Conservation (phyloP, 1,284 basidiomycete species). For the Apiotrichum domesticum region DNA sequence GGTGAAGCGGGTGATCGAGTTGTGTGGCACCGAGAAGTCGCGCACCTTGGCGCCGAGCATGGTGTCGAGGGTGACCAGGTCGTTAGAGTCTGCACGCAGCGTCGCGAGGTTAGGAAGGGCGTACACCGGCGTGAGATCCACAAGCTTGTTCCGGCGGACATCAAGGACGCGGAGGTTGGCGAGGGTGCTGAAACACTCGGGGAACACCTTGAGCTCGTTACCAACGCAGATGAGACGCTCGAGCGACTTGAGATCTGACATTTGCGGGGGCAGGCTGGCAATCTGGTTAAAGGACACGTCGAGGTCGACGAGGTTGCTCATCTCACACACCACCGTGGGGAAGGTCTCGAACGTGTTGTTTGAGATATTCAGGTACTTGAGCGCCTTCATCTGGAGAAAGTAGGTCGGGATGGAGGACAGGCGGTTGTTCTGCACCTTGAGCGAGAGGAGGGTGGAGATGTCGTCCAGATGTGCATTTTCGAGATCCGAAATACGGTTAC, state of each 20-base stretch:
- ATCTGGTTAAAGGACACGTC: slow-evolving; percentile 96
- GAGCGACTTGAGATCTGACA: slow-evolving; percentile 65
- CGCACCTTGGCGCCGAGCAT: slow-evolving; percentile 60
- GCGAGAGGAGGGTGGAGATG: slow-evolving; percentile 63
- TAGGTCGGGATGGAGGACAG: slow-evolving; percentile 80
- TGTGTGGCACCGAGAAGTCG: slow-evolving; percentile 49
- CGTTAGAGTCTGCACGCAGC: slow-evolving; percentile 74
- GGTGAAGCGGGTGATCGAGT: slow-evolving; percentile 62
- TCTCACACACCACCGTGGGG: slow-evolving; percentile 68
- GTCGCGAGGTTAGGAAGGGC: slow-evolving; percentile 63
- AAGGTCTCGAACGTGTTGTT: slow-evolving; percentile 92
- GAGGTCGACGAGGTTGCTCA: slow-evolving; percentile 70
- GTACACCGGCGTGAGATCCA: slow-evolving; percentile 64
- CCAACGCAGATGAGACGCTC: slow-evolving; percentile 79
- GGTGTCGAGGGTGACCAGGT: slow-evolving; percentile 70
- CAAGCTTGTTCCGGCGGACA: slow-evolving; percentile 73
- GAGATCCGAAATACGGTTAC: slow-evolving; percentile 86
- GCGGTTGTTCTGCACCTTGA: slow-evolving; percentile 89
- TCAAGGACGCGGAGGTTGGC: slow-evolving; percentile 65
- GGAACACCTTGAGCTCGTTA: slow-evolving; percentile 75
- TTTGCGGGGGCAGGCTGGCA: slow-evolving; percentile 68
- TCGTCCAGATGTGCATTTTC: slow-evolving; percentile 77
- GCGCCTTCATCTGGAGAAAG: slow-evolving; percentile 65
- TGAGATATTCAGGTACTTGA: slow-evolving; percentile 84
- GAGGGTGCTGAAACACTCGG: slow-evolving; percentile 61